Evolutionary conservation across 2,329 filamentous ascomycete genomes (phyloP), one percentile per base, ranked within the genome.

Genomic region (Pestalotiopsis sp.): DNA sequence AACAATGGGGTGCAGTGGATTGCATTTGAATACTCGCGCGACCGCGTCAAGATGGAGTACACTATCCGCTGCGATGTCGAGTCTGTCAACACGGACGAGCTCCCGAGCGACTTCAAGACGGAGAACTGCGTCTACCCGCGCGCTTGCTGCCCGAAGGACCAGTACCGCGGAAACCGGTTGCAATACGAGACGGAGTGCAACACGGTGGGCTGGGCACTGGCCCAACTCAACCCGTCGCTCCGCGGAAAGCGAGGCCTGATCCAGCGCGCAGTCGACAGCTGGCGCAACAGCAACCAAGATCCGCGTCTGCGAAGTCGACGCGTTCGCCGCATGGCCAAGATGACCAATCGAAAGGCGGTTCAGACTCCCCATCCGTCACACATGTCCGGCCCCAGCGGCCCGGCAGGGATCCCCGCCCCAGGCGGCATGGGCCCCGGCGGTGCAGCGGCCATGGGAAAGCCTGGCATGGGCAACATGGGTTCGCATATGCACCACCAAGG

Each of bases 101-200:
- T 99, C 20, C 88, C 89, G 59, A 85, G 89, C 72, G 95, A 98
- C 72, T 98, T 98, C 87, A 98, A 97, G 85, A 93, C 93, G 9
- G 95, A 98, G 79, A 99, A 99, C 83, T 98, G 96, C 79, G 96
- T 99, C 14, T 99, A 98, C 78, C 96, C 96, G 3, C 90, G 96
- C 69, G 96, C 96, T 3, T 98, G 95, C 85, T 97, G 94, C 80
- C 89, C 90, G 73, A 98, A 98, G 81, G 95, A 98, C 69, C 92
- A 97, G 79, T 99, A 99, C 85, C 92, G 95, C 69, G 96, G 96
- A 70, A 99, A 99, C 80, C 92, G 96, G 17, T 84, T 98, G 73
- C 93, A 96, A 74, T 99, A 99, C 81, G 96, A 99, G 84, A 98
- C 94, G 17, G 96, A 99, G 83, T 99, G 96, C 87, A 99, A 99